Base-by-base conservation (phyloP, 2,329 filamentous ascomycete genomes). In the Ceratocystis albifundus region DNA sequence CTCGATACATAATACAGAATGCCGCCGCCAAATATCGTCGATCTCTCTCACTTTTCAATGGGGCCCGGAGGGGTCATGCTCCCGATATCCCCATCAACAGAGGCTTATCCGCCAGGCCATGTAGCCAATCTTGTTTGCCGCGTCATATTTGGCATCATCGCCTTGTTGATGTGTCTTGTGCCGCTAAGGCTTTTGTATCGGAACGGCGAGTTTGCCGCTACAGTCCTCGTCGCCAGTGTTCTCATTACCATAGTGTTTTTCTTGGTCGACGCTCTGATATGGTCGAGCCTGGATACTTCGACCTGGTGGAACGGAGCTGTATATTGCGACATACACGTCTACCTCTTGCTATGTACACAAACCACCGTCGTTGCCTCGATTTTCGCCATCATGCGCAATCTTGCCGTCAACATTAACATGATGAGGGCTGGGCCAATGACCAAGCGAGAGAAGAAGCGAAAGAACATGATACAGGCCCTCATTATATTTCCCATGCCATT, bases 401-500 rank as follows among this genome's bases (percentile, higher is more conserved):
- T 85, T 8, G 77, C 82, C 15, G 72, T 75, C 46, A 80, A 82
- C 70, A 77, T 85, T 65, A 77, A 76, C 41, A 71, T 81, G 30
- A 69, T 77, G 64, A 74, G 79, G 1, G 77, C 76, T 28, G 74
- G 74, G 62, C 74, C 75, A 4, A 72, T 79, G 4, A 76, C 75
- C 1, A 69, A 72, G 20, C 70, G 68, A 3, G 81, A 84, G 73
- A 76, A 73, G 66, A 74, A 74, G 15, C 73, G 74, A 0, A 75
- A 77, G 25, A 77, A 76, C 64, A 66, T 80, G 7, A 67, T 78
- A 4, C 82, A 85, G 69, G 77, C 78, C 3, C 73, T 81, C 68
- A 77, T 84, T 74, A 81, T 85, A 68, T 83, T 85, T 65, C 77
- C 80, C 0, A 67, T 82, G 2, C 82, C 82, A 0, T 7, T 82